Evolutionary conservation across 2,329 filamentous ascomycete species (phyloP), one percentile per base, ranked within the genome.

Genomic region (Colletotrichum kahawae): DNA sequence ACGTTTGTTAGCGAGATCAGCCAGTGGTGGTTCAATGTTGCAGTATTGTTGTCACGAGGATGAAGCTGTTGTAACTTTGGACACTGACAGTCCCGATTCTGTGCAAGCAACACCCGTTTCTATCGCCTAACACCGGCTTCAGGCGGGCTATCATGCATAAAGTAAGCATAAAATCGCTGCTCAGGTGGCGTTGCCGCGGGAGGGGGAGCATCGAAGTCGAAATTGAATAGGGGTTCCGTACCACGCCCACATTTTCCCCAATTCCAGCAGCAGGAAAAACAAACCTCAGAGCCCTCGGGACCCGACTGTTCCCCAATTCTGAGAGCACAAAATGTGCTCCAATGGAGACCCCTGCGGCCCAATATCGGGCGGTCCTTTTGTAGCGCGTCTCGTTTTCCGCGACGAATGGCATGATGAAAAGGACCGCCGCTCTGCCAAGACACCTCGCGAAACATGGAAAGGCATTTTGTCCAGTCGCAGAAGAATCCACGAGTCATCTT

Each of bases 301-400:
- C 27, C 62, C 36, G 36, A 54, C 43, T 34, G n/a, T 67, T 29
- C 27, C 24, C 62, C 24, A 18, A 36, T 12, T 21, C 33, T 16
- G 18, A 67, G 65, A 34, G n/a, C 48, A 54, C 29, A 43, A 68
- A 31, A 10, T 24, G 27, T 62, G 34, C 67, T 60, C 71, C 60
- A 74, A 66, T 67, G 34, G 36, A 21, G 34, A 70, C 54, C 62
- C 60, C 59, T 65, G 62, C 56, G 31, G 72, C 29, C 68, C 43
- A 67, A 75, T 67, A 48, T 56, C 60, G 18, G 36, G 27, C 27
- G 43, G 60, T 56, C 68, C 72, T 75, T 75, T 60, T 75, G 63
- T 75, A 63, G 72, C 68, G 68, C 34, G 68, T 67, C 34, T 67
- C 38, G 56, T 56, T 67, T 56, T 43, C 29, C 63, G 36, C 71